Evolutionary conservation across 176 grass and related monocot species (phyloP), one percentile per base, ranked within the genome.

Genomic region (Coix lacrymajobi): DNA sequence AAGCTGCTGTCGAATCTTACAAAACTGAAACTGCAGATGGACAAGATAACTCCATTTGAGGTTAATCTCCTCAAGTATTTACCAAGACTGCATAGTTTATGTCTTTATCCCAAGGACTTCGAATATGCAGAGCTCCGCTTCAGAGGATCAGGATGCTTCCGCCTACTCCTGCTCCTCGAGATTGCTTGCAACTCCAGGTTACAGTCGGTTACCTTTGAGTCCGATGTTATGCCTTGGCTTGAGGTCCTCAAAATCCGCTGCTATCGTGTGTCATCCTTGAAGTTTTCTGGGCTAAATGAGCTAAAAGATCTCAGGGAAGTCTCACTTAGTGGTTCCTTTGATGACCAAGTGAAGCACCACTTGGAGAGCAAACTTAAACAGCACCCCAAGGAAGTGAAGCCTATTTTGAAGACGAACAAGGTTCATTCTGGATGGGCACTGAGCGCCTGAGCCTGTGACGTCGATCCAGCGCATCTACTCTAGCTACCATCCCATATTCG

Each of bases 221-320:
- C 2, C 3, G 0, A 0, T 0, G 51, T 24, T 16, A 49, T 79
- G 31, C 3, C 0, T 4, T 0, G 0, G 0, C 66, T 85, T 52
- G 66, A 72, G n/a, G 11, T 37, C n/a, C 56, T 85, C 0, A 73
- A 73, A n/a, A 17, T 48, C 70, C 6, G 1, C 0, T 79, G 66
- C 66, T 2, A 0, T 25, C 13, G 5, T 28, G 29, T 17, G 0
- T 79, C 52, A 2, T 11, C 40, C 0, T 4, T 73, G 48, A 0
- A 0, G 14, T 71, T 79, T 36, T 29, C 10, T 6, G 75, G 66
- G 7, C 66, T 85, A 5, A 0, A 71, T 0, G 1, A 49, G 6
- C 75, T 34, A 14, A 0, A 0, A 1, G 1, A 49, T 0, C 73
- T 77, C 17, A 77, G 4, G 62, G 25, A 11, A 77, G 7, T 68